These are phyloP conservation scores for Solioccasus polychromus DNA, from an alignment of 768 basidiomycete species.

Conservation along the genomic window DNA sequence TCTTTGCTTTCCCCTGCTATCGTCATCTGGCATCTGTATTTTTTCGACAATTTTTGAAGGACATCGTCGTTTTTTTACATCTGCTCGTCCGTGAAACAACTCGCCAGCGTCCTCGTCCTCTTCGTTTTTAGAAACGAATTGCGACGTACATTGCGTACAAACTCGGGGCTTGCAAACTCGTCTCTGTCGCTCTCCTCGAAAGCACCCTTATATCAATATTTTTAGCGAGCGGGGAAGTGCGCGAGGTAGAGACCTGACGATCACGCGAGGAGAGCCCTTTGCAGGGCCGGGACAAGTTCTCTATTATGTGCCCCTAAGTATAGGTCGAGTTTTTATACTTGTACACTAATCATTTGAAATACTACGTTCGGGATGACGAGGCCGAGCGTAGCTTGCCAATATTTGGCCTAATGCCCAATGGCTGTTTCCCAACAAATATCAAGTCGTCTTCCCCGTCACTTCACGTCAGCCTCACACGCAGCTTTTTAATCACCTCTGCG, in stretches of 20 bases:
- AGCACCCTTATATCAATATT: constrained; percentile 81
- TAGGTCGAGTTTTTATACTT: no score
- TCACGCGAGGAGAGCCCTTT: no score
- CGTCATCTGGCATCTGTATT: no score
- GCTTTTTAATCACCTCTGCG: constrained; percentile 31
- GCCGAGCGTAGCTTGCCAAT: no score
- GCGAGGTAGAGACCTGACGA: no score
- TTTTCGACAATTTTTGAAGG: constrained; percentile 12
- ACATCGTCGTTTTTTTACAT: constrained; percentile 22
- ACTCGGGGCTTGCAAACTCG: constrained; percentile 61
- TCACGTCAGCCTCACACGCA: constrained; percentile 48
- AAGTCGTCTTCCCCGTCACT: constrained; percentile 53
- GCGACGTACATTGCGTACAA: constrained; percentile 26
- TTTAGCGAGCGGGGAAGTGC: no score
- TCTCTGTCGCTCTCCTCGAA: constrained; percentile 83
- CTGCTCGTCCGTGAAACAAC: constrained; percentile 60
- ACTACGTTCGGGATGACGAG: no score
- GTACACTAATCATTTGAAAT: no score
- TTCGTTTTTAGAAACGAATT: constrained; percentile 20
- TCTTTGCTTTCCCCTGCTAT: constrained; percentile 42
- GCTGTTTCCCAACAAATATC: no score
- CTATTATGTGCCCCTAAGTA: no score
- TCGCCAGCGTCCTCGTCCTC: constrained; percentile 39
- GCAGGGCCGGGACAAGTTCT: no score
- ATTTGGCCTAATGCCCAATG: no score